These are phyloP conservation scores for Mesembryanthemum crystallinum DNA, from an alignment of 148 eudicot genomes.

Conservation along the genomic window DNA sequence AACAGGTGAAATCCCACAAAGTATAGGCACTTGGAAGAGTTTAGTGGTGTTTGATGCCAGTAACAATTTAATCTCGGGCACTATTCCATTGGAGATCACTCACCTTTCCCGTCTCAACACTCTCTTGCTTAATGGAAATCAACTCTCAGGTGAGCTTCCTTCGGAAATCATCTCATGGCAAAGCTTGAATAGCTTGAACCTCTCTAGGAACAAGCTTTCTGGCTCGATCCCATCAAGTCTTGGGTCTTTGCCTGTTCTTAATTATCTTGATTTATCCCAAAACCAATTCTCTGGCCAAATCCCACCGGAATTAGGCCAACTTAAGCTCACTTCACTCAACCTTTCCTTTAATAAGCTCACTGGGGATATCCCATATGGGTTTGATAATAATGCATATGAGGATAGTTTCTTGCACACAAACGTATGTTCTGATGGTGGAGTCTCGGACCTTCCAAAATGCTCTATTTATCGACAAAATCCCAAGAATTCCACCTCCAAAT, in stretches of 20 bases:
- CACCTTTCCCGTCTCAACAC: slow-evolving; percentile 35
- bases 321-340: slow-evolving; percentile 46
- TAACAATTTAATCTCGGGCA: slow-evolving; percentile 52
- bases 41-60: slow-evolving; percentile 49
- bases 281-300: slow-evolving; percentile 57
- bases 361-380: slow-evolving; percentile 47
- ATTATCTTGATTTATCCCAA: slow-evolving; percentile 45
- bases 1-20: slow-evolving; percentile 52
- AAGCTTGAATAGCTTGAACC: slow-evolving; percentile 41
- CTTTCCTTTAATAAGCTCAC: slow-evolving; percentile 55
- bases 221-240: slow-evolving; percentile 50
- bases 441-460: slow-evolving; percentile 45
- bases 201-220: slow-evolving; percentile 47
- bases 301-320: slow-evolving; percentile 49
- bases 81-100: slow-evolving; percentile 46
- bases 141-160: slow-evolving; percentile 61
- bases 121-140: slow-evolving; percentile 57
- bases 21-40: slow-evolving; percentile 40
- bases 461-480: slow-evolving; percentile 14
- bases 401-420: slow-evolving; percentile 52
- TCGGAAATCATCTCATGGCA: slow-evolving; percentile 51
- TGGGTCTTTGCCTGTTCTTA: slow-evolving; percentile 49
- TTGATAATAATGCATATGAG: slow-evolving; percentile 54
- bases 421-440: slow-evolving; percentile 42
- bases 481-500: slow-evolving; percentile 25